phyloP scores from a whole-genome alignment of 148 eudicot species.

The Silene uniflora region DNA sequence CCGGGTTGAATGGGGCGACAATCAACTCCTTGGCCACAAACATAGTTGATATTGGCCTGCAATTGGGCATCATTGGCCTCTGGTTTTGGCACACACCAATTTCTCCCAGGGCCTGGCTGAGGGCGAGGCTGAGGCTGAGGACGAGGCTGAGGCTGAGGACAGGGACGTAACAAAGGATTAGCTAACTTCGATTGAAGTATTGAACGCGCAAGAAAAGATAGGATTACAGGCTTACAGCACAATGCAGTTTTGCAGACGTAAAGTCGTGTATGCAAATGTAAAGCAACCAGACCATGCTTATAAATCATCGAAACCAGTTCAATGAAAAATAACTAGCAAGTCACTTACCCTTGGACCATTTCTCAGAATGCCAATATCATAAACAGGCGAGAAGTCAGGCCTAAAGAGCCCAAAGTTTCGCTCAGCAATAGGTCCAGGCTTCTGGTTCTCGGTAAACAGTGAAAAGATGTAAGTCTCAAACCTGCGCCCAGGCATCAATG shows the following conservation, averaged over 20 bases:
- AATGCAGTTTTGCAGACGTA: too few species aligned
- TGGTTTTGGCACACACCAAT: constrained; percentile 39
- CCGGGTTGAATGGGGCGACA: constrained; percentile 41
- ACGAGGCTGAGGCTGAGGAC: neutral
- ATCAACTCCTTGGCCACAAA: constrained; percentile 39
- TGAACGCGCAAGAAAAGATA: neutral
- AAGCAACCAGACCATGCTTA: neutral
- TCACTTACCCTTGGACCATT: constrained; percentile 28
- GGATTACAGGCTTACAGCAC: too few species aligned
- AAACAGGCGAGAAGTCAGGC: constrained; percentile 65
- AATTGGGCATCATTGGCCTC: constrained; percentile 29
- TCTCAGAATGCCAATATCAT: constrained; percentile 62
- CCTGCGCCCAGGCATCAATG: constrained; percentile 70
- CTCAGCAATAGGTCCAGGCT: constrained; percentile 65
- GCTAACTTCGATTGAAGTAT: neutral
- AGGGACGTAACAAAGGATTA: constrained; percentile 1
- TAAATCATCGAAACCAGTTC: too few species aligned
- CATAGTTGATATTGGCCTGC: constrained; percentile 36
- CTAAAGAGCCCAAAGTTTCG: constrained; percentile 70
- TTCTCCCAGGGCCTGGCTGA: constrained; percentile 1
- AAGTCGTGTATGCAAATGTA: too few species aligned
- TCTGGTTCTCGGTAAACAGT: constrained; percentile 65
- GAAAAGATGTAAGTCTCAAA: constrained; percentile 68
- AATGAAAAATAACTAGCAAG: too few species aligned
- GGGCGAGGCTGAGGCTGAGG: constrained; percentile 16